Conservation (phyloP, 2,329 filamentous ascomycete species). For the Torrubiellomyces zombiae region DNA sequence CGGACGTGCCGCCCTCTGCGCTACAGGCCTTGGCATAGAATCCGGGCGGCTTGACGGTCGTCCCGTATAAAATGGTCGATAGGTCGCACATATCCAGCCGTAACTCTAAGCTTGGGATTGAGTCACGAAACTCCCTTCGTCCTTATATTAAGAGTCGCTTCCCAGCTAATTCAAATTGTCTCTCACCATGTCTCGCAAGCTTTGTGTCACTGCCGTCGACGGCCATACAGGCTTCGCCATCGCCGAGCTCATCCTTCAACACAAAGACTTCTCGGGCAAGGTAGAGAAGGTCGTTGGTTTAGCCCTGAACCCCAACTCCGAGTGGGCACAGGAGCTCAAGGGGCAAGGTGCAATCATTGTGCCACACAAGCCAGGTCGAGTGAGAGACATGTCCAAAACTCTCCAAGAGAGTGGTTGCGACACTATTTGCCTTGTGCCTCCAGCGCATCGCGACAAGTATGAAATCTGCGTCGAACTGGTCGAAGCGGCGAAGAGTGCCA, state of each 20-base stretch:
- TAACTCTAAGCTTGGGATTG: no score
- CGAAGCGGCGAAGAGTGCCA: conserved; percentile 25
- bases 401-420: conserved; percentile 26
- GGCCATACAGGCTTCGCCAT: conserved; percentile 34
- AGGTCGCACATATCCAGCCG: no score
- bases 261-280: conserved; percentile 23
- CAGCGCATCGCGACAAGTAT: conserved; percentile 26
- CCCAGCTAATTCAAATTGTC: neutral
- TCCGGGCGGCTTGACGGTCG: no score
- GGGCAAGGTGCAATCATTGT: conserved; percentile 24
- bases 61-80: no score
- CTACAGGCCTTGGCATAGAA: no score
- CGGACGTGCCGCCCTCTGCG: no score
- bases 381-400: conserved; percentile 18
- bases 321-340: conserved; percentile 22
- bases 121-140: no score
- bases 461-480: conserved; percentile 28
- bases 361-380: conserved; percentile 22
- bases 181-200: conserved; percentile 25
- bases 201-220: conserved; percentile 30
- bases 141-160: no score
- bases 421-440: conserved; percentile 31
- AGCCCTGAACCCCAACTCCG: conserved; percentile 19
- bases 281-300: conserved; percentile 24
- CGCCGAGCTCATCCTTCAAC: conserved; percentile 28